Evolutionary conservation across 768 basidiomycete species (phyloP), one percentile per base, ranked within the genome.

Genomic region (Rhizopogon sp.): DNA sequence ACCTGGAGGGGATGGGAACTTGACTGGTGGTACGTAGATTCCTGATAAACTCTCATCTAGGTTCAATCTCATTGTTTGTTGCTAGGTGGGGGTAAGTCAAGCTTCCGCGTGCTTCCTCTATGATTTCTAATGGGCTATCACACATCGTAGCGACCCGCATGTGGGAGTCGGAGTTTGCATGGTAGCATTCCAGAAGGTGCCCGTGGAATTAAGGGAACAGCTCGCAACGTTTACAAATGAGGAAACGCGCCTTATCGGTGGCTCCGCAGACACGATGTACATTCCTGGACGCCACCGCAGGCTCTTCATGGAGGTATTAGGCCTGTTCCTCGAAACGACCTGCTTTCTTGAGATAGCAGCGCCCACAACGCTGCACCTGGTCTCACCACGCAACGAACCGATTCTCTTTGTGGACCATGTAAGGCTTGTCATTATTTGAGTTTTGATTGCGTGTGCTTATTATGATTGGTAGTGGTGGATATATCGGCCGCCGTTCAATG

Each of bases 281-380:
- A 71, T 79, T 43, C 79, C 79, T 6, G 74, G 74, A 11, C 68
- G 70, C 2, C 74, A 76, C 53, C 70, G 72, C 37, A 53, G 52
- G 11, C 53, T 60, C 6, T 75, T 79, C 64, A 72, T 78, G 70
- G 71, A 76, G 14, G 64, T 71, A 9, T 64, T 79, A 10, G 74
- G 65, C 0, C 59, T 71, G 16, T 80, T 80, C 63, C 68, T 80
- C 20, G 72, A 76, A 58, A 79, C 78, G 9, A 46, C 73, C 35
- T 79, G 77, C 58, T 80, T 80, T 65, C 59, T 78, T 31, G 78
- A 80, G 59, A 80, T 79, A 25, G 79, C 76, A 13, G 65, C 70
- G 0, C 79, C 79, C 0, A 79, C 78, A 33, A 64, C 71, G 1
- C 60, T 78, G 3, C 79, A 80, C 56, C 61, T 79, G 3, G 73